Base-by-base conservation (phyloP, 305 asterid species). In the Andrographis paniculata region DNA sequence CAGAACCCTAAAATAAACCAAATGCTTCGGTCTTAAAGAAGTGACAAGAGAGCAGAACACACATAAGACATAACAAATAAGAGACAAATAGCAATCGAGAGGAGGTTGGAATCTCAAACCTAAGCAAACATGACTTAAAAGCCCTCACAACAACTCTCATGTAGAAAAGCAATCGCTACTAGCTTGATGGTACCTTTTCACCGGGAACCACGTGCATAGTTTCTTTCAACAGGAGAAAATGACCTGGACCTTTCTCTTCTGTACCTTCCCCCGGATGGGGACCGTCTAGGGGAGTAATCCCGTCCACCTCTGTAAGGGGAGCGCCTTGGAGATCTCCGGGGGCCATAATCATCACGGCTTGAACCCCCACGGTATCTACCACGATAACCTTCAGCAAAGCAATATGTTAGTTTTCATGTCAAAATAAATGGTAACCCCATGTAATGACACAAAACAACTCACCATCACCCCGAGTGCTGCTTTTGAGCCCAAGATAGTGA, bases 401-500 rank as follows among this genome's bases (percentile, higher is more conserved):
- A 55, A 62, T 45, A 33, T 24, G 53, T 60, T 40, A 52, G 53
- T 24, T 39, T 51, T 23, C 27, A 23, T 38, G 17, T 42, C 19
- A 40, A 45, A 30, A 39, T 40, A 4, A 42, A 28, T 4, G 11
- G 39, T 28, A 28, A 19, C 41, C 33, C 48, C 47, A 10, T 39
- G 37, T 15, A 45, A 43, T n/a, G 27, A 58, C 20, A 41, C 53
- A 4, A 42, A 64, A 84, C 70, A 71, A 84, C 88, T n/a, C 79
- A 24, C 74, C 84, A 42, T 67, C 87, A 42, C 68, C 87, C 61
- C 95, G 81, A 30, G 81, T 71, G 64, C 79, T 89, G 64, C 79
- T 89, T 62, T 82, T 84, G 50, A 89, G 84, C 52, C 95, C 97
- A 50, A 85, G 95, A 74, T 89, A 89, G 64, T 85, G 94, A 56